Base-by-base conservation (phyloP, 345 rosid species). In the Anastatica hierochuntica region DNA sequence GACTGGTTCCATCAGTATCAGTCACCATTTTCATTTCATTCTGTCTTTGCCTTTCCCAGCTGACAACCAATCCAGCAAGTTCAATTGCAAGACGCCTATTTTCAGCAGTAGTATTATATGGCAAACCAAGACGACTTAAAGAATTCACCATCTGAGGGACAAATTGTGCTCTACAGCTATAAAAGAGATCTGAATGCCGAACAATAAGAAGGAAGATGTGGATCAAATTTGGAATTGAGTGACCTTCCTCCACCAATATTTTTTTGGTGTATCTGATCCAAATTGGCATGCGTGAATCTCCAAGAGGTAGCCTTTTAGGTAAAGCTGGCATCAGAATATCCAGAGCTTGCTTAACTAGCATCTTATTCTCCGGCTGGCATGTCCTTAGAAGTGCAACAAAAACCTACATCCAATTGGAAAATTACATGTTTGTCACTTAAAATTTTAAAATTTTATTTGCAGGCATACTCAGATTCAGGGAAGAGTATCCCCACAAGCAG, bases 91-190 rank as follows among this genome's bases (percentile, higher is more conserved):
- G 95, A 48, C 94, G 94, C 77, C 98, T 81, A 73, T 88, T 88
- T 63, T 92, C 98, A 7, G 84, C 77, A 26, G 97, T 82, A 47
- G 95, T 83, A 75, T 79, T 92, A 70, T 78, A 88, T 31, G 98
- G 97, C 77, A 92, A 79, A 55, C 98, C 98, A 44, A 92, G 85
- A 30, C 98, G 90, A 68, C 97, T 92, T 50, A 92, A 83, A 53
- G 98, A 88, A 74, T 92, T 92, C 64, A 92, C 98, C 98, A 92
- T 92, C 72, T 92, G 98, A 67, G 97, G 98, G 31, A 92, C 98
- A 73, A 92, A 92, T 53, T 92, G 98, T 14, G 96, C 98, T 72
- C 98, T 81, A 69, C 97, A 92, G 72, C 95, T 76, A 61, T 92
- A 92, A 69, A 92, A 92, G 66, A 92, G 94, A 73, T 92, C 79